phyloP scores from a whole-genome alignment of 2,329 filamentous ascomycete species.

The Beauveria pseudobassiana region DNA sequence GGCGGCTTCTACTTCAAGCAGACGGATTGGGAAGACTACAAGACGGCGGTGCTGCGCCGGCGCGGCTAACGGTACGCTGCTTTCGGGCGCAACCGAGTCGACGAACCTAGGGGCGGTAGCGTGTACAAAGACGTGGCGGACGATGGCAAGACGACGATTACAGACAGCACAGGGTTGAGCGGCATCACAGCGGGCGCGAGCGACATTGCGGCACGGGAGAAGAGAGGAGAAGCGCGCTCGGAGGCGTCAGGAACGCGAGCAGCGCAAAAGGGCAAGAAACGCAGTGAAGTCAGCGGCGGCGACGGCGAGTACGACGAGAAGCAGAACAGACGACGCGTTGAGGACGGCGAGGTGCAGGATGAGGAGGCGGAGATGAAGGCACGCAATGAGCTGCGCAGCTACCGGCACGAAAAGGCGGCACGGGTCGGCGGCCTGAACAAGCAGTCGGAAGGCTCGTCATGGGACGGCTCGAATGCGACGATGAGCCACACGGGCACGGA shows the following conservation, averaged over 20 bases:
- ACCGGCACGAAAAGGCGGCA: conserved; percentile 80
- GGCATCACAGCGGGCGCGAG: conserved; percentile 52
- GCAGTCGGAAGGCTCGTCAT: conserved; percentile 67
- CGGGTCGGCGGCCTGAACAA: conserved; percentile 86
- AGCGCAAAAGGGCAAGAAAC: conserved; percentile 7
- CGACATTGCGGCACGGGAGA: conserved; percentile 48
- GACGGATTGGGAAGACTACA: conserved; percentile 97
- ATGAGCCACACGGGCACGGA: conserved; percentile 53
- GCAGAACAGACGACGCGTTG: conserved; percentile 34
- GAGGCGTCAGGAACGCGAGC: conserved; percentile 32
- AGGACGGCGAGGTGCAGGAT: conserved; percentile 54
- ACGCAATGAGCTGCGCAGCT: conserved; percentile 65
- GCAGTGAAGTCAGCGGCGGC: conserved; percentile 20
- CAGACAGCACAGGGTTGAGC: conserved; percentile 38
- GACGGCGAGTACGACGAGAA: conserved; percentile 15
- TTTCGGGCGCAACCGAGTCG: conserved; percentile 73
- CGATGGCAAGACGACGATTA: conserved; percentile 38
- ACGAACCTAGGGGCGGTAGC: conserved; percentile 82
- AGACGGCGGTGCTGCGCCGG: conserved; percentile 82
- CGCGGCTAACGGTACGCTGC: conserved; percentile 78
- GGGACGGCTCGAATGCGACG: conserved; percentile 67
- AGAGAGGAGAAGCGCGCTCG: conserved; percentile 46
- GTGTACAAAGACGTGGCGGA: conserved; percentile 67
- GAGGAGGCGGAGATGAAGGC: conserved; percentile 56
- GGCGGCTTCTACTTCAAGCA: conserved; percentile 84